Evolutionary conservation across 768 basidiomycete species (phyloP).

Genomic region (Galerina marginata): DNA sequence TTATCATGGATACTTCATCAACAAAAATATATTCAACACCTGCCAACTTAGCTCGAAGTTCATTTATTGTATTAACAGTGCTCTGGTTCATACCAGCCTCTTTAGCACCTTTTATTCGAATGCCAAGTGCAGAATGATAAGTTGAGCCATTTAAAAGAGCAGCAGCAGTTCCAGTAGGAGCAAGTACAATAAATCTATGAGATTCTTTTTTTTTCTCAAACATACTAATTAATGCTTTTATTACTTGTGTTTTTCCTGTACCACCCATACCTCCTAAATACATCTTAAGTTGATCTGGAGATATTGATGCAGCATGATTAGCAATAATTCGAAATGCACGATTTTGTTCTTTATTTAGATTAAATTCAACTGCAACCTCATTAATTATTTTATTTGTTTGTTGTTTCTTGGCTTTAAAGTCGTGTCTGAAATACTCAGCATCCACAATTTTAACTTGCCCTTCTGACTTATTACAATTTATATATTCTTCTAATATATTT

Average conservation of each 20-base stretch:
- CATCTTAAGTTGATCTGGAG: conserved; percentile 32
- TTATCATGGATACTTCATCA: conserved; percentile 49
- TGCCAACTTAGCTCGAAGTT: conserved; percentile 17
- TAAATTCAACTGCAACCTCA: background rate
- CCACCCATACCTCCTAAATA: conserved; percentile 39
- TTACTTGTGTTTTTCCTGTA: conserved; percentile 15
- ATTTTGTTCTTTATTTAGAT: conserved; percentile 37
- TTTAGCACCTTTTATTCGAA: conserved; percentile 10
- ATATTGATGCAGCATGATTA: conserved; percentile 13
- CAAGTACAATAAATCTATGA: conserved; percentile 29
- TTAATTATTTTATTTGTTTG: background rate
- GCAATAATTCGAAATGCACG: conserved; percentile 37
- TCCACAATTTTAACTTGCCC: background rate
- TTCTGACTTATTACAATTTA: too few species aligned
- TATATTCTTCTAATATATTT: too few species aligned
- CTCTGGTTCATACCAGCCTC: background rate
- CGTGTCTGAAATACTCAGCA: background rate
- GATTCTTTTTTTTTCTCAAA: conserved; percentile 26
- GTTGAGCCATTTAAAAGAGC: conserved; percentile 39
- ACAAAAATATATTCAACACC: conserved; percentile 44
- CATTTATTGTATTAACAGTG: background rate
- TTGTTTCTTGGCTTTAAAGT: too few species aligned
- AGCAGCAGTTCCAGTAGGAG: conserved; percentile 40
- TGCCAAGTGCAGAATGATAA: conserved; percentile 39
- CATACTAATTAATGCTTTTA: conserved; percentile 27